Percentiles rank a stretch among this genome's conserved stretches.
These are phyloP conservation scores for Didymella segeticola DNA, from an alignment of 2,329 filamentous ascomycete genomes.

Conservation along the genomic window DNA sequence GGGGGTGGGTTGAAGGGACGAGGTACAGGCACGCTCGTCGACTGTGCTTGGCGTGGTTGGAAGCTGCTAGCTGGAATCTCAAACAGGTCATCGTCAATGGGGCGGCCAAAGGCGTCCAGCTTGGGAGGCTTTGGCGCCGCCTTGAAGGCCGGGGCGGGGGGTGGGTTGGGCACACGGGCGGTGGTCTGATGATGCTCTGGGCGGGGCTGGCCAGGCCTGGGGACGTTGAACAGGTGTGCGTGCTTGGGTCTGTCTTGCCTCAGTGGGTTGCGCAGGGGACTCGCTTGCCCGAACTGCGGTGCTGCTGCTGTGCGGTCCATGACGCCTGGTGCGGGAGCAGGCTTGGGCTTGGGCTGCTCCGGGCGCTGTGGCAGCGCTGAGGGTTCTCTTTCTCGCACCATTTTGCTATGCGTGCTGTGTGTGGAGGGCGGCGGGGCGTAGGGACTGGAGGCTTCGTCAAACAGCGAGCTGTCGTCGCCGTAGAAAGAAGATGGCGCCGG, in stretches of 20 bases:
- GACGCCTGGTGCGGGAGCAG: slow-evolving; percentile 42
- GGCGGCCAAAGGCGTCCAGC: slow-evolving; percentile 28
- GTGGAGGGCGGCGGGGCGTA: slow-evolving; percentile 10
- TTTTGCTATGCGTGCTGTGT: slow-evolving; percentile 36
- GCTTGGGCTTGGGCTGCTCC: slow-evolving; percentile 25
- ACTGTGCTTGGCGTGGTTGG: slow-evolving; percentile 33
- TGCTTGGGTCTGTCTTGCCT: slow-evolving; percentile 42
- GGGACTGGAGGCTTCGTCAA: slow-evolving; percentile 35
- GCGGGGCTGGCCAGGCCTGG: slow-evolving; percentile 56
- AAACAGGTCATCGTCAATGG: slow-evolving; percentile 41
- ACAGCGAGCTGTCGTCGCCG: slow-evolving; percentile 46
- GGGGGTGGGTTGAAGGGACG: slow-evolving; percentile 56
- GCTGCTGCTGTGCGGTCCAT: slow-evolving; percentile 36
- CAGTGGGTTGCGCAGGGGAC: slow-evolving; percentile 60
- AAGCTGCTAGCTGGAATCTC: slow-evolving; percentile 47
- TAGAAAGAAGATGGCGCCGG: slow-evolving; percentile 18
- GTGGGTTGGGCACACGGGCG: slow-evolving; percentile 33
- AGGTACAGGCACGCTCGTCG: slow-evolving; percentile 53
- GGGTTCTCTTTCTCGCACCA: slow-evolving; percentile 61
- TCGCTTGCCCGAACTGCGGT: slow-evolving; percentile 65
- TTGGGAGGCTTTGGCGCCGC: slow-evolving; percentile 6
- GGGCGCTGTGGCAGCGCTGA: slow-evolving; percentile 43
- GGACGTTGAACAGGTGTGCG: slow-evolving; percentile 59
- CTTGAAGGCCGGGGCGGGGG: slow-evolving; percentile 16
- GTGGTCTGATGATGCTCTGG: slow-evolving; percentile 58